A percentile compares a stretch with the other conserved stretches of the same genome.
phyloP scores from a whole-genome alignment of 305 asterid species.

The Solanum hybrid region DNA sequence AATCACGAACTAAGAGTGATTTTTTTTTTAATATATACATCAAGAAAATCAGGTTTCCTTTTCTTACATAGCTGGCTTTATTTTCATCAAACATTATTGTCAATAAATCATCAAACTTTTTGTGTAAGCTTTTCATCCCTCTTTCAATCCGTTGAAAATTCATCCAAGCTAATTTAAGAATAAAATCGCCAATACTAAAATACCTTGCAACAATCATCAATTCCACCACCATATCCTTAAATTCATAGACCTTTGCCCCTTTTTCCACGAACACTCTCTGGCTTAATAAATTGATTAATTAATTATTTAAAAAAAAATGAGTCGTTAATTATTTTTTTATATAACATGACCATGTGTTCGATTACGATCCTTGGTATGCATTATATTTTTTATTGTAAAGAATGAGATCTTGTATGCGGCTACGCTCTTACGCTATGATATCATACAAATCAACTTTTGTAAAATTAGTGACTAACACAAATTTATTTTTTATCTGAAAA shows the following conservation, averaged over 20 bases:
- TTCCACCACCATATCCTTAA: constrained; percentile 48
- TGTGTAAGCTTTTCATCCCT: constrained; percentile 33
- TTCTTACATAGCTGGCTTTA: constrained; percentile 17
- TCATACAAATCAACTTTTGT: no score
- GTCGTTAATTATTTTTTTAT: no score
- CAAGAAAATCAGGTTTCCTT: constrained; percentile 31
- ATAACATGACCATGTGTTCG: no score
- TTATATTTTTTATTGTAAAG: no score
- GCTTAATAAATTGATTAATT: constrained; percentile 5
- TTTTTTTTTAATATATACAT: not conserved
- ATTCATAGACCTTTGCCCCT: constrained; percentile 29
- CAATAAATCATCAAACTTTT: constrained; percentile 27
- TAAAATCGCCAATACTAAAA: constrained; percentile 28
- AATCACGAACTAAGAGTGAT: not conserved
- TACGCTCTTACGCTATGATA: no score
- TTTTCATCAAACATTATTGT: constrained; percentile 35
- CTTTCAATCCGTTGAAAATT: constrained; percentile 38
- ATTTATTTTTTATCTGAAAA: no score
- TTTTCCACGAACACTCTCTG: constrained; percentile 21
- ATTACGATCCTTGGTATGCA: no score
- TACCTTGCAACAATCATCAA: constrained; percentile 34
- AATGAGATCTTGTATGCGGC: no score
- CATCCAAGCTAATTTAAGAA: constrained; percentile 40
- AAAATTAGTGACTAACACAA: no score
- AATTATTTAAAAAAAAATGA: no score